A percentile compares a stretch with the other conserved stretches of the same genome.
phyloP scores from a whole-genome alignment of 2,329 filamentous ascomycete species.

The Fusarium chuoi region DNA sequence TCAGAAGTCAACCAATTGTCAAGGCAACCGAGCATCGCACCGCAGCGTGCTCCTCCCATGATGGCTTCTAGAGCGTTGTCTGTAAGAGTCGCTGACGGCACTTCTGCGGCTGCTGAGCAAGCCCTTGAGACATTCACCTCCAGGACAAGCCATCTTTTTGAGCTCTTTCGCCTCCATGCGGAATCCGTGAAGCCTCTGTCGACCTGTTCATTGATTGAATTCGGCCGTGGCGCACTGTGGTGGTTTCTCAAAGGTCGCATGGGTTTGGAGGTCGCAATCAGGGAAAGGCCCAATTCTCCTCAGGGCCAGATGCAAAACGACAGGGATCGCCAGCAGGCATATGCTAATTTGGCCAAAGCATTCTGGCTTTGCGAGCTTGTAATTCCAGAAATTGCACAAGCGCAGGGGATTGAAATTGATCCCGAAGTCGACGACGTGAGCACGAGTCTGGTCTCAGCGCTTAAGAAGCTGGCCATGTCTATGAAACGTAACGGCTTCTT shows the following conservation, averaged over 20 bases:
- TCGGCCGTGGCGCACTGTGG: constrained; percentile 81
- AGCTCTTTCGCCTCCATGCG: constrained; percentile 80
- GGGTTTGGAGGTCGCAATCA: constrained; percentile 76
- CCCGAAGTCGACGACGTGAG: constrained; percentile 64
- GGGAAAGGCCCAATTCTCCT: constrained; percentile 65
- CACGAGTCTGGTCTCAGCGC: constrained; percentile 67
- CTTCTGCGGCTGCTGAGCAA: constrained; percentile 65
- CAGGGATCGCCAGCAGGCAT: constrained; percentile 76
- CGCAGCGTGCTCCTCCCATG: constrained; percentile 43
- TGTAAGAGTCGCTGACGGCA: constrained; percentile 55
- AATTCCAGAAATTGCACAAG: constrained; percentile 60
- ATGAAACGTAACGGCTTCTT: constrained; percentile 87
- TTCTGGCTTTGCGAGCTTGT: constrained; percentile 79
- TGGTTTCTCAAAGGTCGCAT: constrained; percentile 89
- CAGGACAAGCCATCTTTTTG: constrained; percentile 78
- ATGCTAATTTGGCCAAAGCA: constrained; percentile 85
- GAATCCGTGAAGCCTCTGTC: constrained; percentile 76
- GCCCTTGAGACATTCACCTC: constrained; percentile 76
- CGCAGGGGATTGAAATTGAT: constrained; percentile 55
- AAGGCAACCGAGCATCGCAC: constrained; percentile 38
- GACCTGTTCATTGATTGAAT: constrained; percentile 71
- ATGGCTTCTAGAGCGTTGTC: constrained; percentile 48
- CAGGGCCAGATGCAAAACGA: constrained; percentile 65
- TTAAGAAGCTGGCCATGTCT: constrained; percentile 80
- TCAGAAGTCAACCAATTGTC: constrained; percentile 37